These are phyloP conservation scores for Circinella minor DNA, from an alignment of 371 early-diverging fungal species.

Conservation along the genomic window DNA sequence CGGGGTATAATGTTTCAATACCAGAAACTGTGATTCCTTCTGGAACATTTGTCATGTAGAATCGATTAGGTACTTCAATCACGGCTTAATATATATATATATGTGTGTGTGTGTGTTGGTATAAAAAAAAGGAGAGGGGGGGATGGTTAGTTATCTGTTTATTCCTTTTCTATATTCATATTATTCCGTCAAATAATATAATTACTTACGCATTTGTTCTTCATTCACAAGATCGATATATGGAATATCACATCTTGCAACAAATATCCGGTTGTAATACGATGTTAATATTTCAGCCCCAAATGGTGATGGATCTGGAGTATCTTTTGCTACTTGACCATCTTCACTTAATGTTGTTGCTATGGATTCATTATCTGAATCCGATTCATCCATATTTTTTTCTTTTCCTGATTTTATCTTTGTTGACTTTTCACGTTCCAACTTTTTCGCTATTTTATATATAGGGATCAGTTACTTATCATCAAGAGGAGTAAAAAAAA, in stretches of 20 bases:
- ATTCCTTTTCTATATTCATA: no score
- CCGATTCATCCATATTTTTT: background rate
- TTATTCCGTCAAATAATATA: background rate
- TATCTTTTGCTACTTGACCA: slow-evolving; percentile 33
- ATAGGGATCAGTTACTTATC: background rate
- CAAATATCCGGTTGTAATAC: slow-evolving; percentile 50
- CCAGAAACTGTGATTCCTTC: slow-evolving; percentile 34
- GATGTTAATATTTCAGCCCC: slow-evolving; percentile 22
- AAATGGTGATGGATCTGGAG: slow-evolving; percentile 17
- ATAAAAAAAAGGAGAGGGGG: no score
- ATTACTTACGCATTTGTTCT: slow-evolving; percentile 32
- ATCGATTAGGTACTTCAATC: slow-evolving; percentile 36
- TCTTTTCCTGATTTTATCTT: background rate
- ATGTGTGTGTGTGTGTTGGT: background rate
- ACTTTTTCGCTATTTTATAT: background rate
- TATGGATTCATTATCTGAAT: background rate
- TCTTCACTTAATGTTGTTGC: slow-evolving; percentile 6
- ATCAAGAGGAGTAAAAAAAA: no score
- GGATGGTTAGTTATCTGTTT: no score
- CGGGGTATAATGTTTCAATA: slow-evolving; percentile 47
- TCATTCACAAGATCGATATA: slow-evolving; percentile 52
- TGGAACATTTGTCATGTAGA: slow-evolving; percentile 53
- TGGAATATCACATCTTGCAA: slow-evolving; percentile 55
- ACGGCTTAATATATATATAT: slow-evolving; percentile 21
- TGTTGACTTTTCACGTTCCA: background rate